Base-by-base conservation (phyloP, 768 basidiomycete genomes). In the Pleurotus cornucopiae region DNA sequence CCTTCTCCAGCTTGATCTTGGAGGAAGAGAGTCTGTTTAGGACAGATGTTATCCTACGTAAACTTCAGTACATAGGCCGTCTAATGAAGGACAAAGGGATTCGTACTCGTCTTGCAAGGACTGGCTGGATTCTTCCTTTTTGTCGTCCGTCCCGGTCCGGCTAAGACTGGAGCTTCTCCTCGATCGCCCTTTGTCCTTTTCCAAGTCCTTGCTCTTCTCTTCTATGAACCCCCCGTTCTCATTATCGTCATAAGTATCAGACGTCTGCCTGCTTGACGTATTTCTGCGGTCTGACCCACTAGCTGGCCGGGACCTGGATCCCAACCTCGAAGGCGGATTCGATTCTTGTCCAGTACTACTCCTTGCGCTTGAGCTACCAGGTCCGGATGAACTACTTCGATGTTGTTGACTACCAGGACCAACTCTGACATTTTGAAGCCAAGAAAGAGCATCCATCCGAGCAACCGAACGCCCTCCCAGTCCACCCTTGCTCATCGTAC, bases 1-100 rank as follows among this genome's bases (percentile, higher is more conserved):
- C 91, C 78, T 91, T 94, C 66, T 96, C 94, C 9, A 95, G 82
- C 59, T 87, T 90, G 63, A 93, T 83, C 64, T 89, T 90, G 6
- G 82, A 80, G 0, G 82, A 73, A 6, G 78, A 70, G 20, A 94
- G 77, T 61, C 81, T 85, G 5, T 77, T 83, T 30, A 90, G 72
- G 6, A 90, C 91, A 6, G 82, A 78, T 1, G 86, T 89, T 59
- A 93, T 84, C 68, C 90, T 92, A 55, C 26, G 14, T 18, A 9
- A 34, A 34, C 30, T 34, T 34, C 3, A 34, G 30, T 2, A 34
- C 30, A 34, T 4, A 34, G 30, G 9, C 18, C 12, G 30, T 45
- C n/a, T 6, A 44, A 44, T 6, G 11, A 21, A 25, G 30, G 41
- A 46, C 40, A 7, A 44, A 39, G 11, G 21, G 38, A 51, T 18